These are phyloP conservation scores for Stenocarpella maydis DNA, from an alignment of 2,329 filamentous ascomycete species.

Conservation along the genomic window DNA sequence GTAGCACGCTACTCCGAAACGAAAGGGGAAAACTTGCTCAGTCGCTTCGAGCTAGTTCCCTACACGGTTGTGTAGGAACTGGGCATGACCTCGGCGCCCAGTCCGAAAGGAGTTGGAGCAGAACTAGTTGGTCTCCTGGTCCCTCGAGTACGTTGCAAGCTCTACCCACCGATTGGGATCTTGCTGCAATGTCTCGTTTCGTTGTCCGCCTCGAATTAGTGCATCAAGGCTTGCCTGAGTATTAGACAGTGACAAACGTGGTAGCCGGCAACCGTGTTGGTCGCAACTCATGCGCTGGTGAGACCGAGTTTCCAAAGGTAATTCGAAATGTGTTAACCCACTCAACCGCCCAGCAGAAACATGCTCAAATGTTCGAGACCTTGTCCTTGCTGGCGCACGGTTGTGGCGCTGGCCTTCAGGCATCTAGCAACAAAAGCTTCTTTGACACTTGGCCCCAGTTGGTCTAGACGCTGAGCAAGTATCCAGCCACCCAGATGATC, in stretches of 20 bases:
- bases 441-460: slow-evolving; percentile 17
- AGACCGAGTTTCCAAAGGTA: background rate
- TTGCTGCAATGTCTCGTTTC: background rate
- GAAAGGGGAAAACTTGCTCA: slow-evolving; percentile 25
- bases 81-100: background rate
- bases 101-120: background rate
- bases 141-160: background rate
- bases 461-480: slow-evolving; percentile 33
- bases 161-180: background rate
- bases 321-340: background rate
- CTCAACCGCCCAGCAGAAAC: slow-evolving; percentile 24
- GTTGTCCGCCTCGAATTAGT: background rate
- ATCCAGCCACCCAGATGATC: slow-evolving; percentile 25
- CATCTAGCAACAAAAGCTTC: slow-evolving; percentile 8
- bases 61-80: background rate
- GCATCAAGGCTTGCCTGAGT: background rate
- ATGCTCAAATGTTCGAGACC: slow-evolving; percentile 30
- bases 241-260: background rate
- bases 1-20: slow-evolving; percentile 11
- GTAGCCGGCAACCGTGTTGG: background rate
- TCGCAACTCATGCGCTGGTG: slow-evolving; percentile 7
- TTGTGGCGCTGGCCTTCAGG: slow-evolving; percentile 23
- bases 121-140: background rate
- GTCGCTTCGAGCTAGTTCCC: slow-evolving; percentile 2
- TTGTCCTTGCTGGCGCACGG: slow-evolving; percentile 23